Evolutionary conservation across 139 green algal genomes (phyloP).

Genomic region (Haematococcus sp.): DNA sequence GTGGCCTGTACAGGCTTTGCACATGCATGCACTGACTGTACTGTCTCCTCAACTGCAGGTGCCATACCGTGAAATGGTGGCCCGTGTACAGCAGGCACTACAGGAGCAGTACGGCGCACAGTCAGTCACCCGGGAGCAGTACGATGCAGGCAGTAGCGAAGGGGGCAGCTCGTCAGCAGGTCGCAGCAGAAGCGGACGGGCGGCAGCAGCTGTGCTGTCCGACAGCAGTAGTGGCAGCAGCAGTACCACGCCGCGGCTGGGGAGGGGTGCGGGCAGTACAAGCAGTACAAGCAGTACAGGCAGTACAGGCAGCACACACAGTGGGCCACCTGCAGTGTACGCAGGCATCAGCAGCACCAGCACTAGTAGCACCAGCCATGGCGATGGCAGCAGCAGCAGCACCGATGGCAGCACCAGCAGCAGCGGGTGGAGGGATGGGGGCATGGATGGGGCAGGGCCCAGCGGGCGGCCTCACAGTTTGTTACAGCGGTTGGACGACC

Average conservation of each 20-base stretch:
- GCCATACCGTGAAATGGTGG: slow-evolving; percentile 77
- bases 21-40: too few relatives aligned
- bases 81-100: slow-evolving; percentile 2
- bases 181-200: neutral
- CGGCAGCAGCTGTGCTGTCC: too few relatives aligned
- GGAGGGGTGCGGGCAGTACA: too few relatives aligned
- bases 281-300: neutral
- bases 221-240: too few relatives aligned
- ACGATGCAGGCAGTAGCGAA: too few relatives aligned
- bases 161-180: too few relatives aligned
- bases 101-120: too few relatives aligned
- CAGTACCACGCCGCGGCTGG: too few relatives aligned
- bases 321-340: too few relatives aligned
- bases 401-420: slow-evolving; percentile 10
- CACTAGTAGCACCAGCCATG: neutral
- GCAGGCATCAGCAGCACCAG: neutral
- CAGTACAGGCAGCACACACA: neutral
- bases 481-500: slow-evolving; percentile 60
- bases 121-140: slow-evolving; percentile 12
- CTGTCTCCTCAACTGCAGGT: slow-evolving; percentile 33
- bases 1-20: too few relatives aligned
- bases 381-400: slow-evolving; percentile 5
- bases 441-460: neutral
- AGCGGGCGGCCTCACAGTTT: neutral
- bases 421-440: neutral